A percentile compares a stretch with the other conserved stretches of the same genome.
phyloP scores from a whole-genome alignment of 306 rosid species.

The Purshia tridentata region DNA sequence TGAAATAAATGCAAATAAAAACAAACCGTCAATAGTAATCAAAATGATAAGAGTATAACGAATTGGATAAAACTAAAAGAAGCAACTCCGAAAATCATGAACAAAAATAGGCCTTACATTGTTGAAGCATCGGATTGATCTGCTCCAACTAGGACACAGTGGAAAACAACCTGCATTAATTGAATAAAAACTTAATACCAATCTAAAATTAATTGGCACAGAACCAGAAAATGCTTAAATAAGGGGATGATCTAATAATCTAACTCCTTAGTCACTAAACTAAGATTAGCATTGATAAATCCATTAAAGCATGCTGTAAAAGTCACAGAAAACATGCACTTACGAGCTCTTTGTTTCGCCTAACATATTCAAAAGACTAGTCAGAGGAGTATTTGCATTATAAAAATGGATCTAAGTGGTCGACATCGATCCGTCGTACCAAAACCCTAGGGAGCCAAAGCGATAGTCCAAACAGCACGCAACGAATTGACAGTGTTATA shows the following conservation, averaged over 20 bases:
- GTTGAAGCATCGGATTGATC: slow-evolving; percentile 38
- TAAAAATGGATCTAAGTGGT: slow-evolving; percentile 28
- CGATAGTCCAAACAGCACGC: neutral
- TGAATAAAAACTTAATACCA: slow-evolving; percentile 16
- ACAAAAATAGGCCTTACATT: slow-evolving; percentile 35
- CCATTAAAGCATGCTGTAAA: neutral
- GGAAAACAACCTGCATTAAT: slow-evolving; percentile 48
- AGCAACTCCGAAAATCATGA: slow-evolving; percentile 5
- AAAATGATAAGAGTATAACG: neutral
- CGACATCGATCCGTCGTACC: slow-evolving; percentile 17
- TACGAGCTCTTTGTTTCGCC: neutral
- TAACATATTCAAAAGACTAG: neutral
- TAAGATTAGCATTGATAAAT: neutral
- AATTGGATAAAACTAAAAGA: slow-evolving; percentile 1
- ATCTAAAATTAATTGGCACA: neutral
- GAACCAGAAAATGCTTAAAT: neutral
- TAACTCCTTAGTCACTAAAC: neutral
- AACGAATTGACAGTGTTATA: neutral
- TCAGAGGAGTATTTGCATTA: neutral
- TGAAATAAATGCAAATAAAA: slow-evolving; percentile 9
- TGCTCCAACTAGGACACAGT: slow-evolving; percentile 24
- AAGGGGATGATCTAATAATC: neutral
- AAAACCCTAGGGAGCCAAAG: slow-evolving; percentile 23
- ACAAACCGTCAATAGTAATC: slow-evolving; percentile 6
- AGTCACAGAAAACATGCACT: neutral